A percentile compares a stretch with the other conserved stretches of the same genome.
Conservation (phyloP, 768 basidiomycete genomes). For the Collybia nuda region DNA sequence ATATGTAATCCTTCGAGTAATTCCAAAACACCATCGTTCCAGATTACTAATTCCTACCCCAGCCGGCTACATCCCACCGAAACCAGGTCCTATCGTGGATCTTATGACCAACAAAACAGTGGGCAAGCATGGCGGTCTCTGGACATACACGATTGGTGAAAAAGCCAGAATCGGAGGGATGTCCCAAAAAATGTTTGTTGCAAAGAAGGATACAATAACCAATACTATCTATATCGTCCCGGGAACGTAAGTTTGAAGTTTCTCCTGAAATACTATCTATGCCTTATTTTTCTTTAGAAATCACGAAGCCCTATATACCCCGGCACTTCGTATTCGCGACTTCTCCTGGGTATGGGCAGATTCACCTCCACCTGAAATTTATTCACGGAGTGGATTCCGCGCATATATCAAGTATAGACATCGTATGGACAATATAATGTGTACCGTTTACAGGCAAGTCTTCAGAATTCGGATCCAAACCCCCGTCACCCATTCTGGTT, state of each 20-base stretch:
- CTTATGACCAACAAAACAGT: slow-evolving; percentile 51
- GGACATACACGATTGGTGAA: slow-evolving; percentile 87
- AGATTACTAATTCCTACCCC: not conserved
- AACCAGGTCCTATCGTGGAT: slow-evolving; percentile 69
- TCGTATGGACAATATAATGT: slow-evolving; percentile 55
- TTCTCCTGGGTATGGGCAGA: slow-evolving; percentile 83
- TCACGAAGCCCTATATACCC: slow-evolving; percentile 55
- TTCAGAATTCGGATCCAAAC: not conserved
- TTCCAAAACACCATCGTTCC: not conserved
- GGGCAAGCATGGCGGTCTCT: slow-evolving; percentile 71
- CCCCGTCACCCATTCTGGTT: slow-evolving; percentile 9
- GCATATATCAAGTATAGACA: slow-evolving; percentile 68
- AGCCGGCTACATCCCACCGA: slow-evolving; percentile 78
- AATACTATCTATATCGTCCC: slow-evolving; percentile 81
- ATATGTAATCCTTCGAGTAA: slow-evolving; percentile 46
- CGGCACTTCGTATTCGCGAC: slow-evolving; percentile 35
- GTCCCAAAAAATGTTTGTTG: slow-evolving; percentile 66
- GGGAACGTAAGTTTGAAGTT: slow-evolving; percentile 51
- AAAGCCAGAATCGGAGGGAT: slow-evolving; percentile 66
- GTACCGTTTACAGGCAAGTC: slow-evolving; percentile 50
- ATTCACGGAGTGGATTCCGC: slow-evolving; percentile 41
- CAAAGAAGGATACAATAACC: slow-evolving; percentile 56
- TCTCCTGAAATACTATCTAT: not conserved
- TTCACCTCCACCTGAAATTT: slow-evolving; percentile 45
- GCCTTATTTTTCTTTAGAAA: slow-evolving; percentile 36